Conservation (phyloP, 2,329 filamentous ascomycete genomes). For the Colletotrichum orbiculare region DNA sequence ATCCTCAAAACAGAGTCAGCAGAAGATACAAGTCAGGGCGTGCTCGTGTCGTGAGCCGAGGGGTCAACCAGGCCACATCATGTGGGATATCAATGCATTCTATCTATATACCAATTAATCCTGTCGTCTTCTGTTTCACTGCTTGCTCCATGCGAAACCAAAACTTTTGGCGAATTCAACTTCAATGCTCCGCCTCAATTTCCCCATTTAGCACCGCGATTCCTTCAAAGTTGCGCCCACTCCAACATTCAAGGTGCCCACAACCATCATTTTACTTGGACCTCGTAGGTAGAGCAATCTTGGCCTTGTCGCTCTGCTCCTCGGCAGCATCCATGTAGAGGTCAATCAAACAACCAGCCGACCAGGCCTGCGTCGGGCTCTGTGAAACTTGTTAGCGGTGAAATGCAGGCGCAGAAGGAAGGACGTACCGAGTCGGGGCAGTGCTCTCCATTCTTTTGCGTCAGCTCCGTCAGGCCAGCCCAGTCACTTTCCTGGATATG, state of each 20-base stretch:
- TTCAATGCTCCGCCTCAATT: background rate
- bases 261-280: conserved; percentile 29
- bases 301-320: conserved; percentile 51
- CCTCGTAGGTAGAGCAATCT: conserved; percentile 41
- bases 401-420: background rate
- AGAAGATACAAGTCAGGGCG: no score
- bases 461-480: conserved; percentile 93
- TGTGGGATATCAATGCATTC: conserved; percentile 26
- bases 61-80: no score
- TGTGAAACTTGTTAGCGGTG: conserved; percentile 48
- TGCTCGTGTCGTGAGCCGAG: no score
- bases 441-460: conserved; percentile 85
- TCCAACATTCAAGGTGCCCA: background rate
- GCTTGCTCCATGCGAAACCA: background rate
- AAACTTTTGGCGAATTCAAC: conserved; percentile 11
- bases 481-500: conserved; percentile 84
- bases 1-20: no score
- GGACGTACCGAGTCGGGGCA: conserved; percentile 87
- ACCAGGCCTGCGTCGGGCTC: conserved; percentile 97
- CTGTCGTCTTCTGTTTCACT: conserved; percentile 6
- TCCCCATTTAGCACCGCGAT: background rate
- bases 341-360: conserved; percentile 92
- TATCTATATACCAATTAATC: conserved; percentile 26
- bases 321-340: conserved; percentile 90
- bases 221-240: background rate